Conservation (phyloP, 2,329 filamentous ascomycete species). For the Cordyceps cateniannulata region DNA sequence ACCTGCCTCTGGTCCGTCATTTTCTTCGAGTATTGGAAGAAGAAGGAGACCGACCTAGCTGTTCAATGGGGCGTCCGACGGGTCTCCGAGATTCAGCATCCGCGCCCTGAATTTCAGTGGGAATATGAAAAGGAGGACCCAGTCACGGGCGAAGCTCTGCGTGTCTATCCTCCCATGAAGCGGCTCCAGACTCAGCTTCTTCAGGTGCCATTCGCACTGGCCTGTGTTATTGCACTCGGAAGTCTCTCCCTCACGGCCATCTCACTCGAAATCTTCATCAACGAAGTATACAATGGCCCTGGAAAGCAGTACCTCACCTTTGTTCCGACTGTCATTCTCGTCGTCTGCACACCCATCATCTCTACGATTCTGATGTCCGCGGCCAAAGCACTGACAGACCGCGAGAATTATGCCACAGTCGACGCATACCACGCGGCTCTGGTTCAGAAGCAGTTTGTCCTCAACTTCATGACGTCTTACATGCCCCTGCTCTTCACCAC, state of each 20-base stretch:
- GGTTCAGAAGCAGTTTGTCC: conserved; percentile 87
- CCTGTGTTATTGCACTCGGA: conserved; percentile 66
- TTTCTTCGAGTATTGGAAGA: conserved; percentile 95
- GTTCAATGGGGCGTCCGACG: conserved; percentile 85
- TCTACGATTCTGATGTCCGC: conserved; percentile 68
- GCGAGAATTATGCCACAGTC: conserved; percentile 88
- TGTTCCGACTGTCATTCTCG: conserved; percentile 82
- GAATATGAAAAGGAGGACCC: conserved; percentile 72
- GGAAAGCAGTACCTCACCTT: conserved; percentile 81
- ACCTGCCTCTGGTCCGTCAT: conserved; percentile 82
- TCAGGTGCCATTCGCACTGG: conserved; percentile 77
- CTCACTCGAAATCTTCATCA: conserved; percentile 91
- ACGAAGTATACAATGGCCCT: conserved; percentile 84
- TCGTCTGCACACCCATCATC: conserved; percentile 71
- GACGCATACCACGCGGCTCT: conserved; percentile 76
- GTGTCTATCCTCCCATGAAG: conserved; percentile 69
- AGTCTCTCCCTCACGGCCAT: conserved; percentile 81
- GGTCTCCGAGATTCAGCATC: conserved; percentile 74
- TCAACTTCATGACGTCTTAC: conserved; percentile 96
- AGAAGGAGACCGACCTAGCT: conserved; percentile 79
- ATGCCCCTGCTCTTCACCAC: conserved; percentile 86
- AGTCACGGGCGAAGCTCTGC: conserved; percentile 71
- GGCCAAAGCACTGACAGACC: conserved; percentile 69
- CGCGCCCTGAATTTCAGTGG: conserved; percentile 70
- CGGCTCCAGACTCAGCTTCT: conserved; percentile 71